Evolutionary conservation across 2,329 filamentous ascomycete genomes (phyloP).

Genomic region (Didymella pinodella): DNA sequence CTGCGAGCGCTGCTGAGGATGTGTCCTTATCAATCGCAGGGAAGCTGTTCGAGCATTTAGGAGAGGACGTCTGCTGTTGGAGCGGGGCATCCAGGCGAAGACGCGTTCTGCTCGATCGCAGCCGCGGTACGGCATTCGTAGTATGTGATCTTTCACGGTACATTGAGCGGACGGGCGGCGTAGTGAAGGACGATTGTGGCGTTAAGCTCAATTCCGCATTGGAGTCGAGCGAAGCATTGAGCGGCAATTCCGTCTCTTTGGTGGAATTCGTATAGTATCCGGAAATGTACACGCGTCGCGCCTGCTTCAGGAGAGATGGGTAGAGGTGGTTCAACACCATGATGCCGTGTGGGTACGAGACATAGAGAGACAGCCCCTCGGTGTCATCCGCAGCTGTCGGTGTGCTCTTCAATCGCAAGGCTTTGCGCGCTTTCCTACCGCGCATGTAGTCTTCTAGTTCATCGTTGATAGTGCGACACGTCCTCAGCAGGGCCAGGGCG

Average conservation of each 20-base stretch:
- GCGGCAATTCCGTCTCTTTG: constrained; percentile 10
- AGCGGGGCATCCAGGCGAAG: constrained; percentile 28
- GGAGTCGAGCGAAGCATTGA: constrained; percentile 13
- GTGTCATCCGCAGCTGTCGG: constrained; percentile 17
- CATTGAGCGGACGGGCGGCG: constrained; percentile 14
- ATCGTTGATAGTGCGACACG: constrained; percentile 46
- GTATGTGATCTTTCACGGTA: constrained; percentile 4
- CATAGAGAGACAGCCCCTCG: constrained; percentile 50
- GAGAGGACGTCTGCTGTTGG: neutral
- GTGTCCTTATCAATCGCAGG: constrained; percentile 27
- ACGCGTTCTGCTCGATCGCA: constrained; percentile 24
- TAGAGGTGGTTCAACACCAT: constrained; percentile 50
- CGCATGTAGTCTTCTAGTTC: constrained; percentile 48
- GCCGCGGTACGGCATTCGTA: constrained; percentile 14
- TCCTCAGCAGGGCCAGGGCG: constrained; percentile 38
- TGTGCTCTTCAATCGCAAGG: constrained; percentile 15
- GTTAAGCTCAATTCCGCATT: constrained; percentile 26
- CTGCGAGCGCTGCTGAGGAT: constrained; percentile 30
- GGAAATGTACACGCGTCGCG: constrained; percentile 52
- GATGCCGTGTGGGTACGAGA: constrained; percentile 54
- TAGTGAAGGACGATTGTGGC: constrained; percentile 26
- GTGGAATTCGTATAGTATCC: constrained; percentile 45
- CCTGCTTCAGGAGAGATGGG: constrained; percentile 52
- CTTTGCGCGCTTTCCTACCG: constrained; percentile 26
- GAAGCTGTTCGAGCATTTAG: constrained; percentile 15